These are phyloP conservation scores for Tuber brumale DNA, from an alignment of 495 filamentous ascomycete genomes.

Conservation along the genomic window DNA sequence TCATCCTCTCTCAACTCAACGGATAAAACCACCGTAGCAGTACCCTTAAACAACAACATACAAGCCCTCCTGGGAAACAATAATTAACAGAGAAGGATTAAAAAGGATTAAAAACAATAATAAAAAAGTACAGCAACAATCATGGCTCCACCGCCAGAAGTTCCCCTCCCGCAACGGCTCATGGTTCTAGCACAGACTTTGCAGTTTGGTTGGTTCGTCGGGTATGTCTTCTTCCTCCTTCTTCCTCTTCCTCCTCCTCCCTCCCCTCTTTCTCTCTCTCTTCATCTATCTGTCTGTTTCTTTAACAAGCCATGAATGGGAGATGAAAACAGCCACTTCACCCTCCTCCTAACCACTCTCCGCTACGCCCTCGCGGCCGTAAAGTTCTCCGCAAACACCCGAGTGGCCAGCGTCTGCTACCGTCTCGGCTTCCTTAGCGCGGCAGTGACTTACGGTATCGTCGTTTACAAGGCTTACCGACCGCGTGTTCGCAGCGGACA, in stretches of 20 bases:
- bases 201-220: constrained; percentile 84
- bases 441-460: constrained; percentile 89
- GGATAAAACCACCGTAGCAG: background rate
- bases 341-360: constrained; percentile 70
- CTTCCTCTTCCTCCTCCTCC: background rate
- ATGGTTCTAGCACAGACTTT: constrained; percentile 73
- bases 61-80: background rate
- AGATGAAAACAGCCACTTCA: constrained; percentile 59
- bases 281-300: constrained; percentile 31
- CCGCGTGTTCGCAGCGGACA: constrained; percentile 64
- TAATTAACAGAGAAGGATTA: background rate
- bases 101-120: background rate
- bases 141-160: constrained; percentile 37
- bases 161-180: constrained; percentile 65
- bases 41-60: background rate
- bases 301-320: constrained; percentile 9
- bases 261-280: background rate
- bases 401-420: constrained; percentile 72
- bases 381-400: constrained; percentile 69
- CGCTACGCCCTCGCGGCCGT: constrained; percentile 78
- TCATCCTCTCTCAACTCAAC: background rate
- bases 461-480: constrained; percentile 96
- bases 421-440: constrained; percentile 83
- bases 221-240: constrained; percentile 55
- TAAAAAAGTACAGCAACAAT: constrained; percentile 11